Evolutionary conservation across 2,329 filamentous ascomycete species (phyloP), one percentile per base, ranked within the genome.

Genomic region (Monilinia vaccinii-corymbosi): DNA sequence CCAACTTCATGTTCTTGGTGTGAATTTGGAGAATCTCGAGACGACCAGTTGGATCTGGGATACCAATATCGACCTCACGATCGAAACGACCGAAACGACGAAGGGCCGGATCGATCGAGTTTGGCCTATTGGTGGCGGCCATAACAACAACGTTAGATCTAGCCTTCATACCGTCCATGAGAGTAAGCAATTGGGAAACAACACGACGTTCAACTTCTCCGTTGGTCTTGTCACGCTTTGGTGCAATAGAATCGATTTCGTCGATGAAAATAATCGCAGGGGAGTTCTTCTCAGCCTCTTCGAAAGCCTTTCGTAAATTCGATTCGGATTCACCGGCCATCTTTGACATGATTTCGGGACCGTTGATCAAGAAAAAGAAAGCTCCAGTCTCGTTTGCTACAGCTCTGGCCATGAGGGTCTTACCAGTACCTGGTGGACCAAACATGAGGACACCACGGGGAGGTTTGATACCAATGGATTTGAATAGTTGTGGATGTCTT

Each of bases 1-100:
- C 91, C 63, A 99, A 85, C 82, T 99, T 99, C 94, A 99, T 99
- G 84, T 99, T 99, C 88, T 99, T 99, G 76, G 94, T 99, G 83
- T 99, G 94, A 68, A 99, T 99, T 77, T 96, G 91, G 63, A 99
- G 86, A 72, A 99, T 97, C 82, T 99, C 94, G 42, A 99, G 88
- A 83, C 94, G 94, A 65, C 94, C 94, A 70, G 93, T 97, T 56
- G 94, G 94, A 78, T 97, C 94, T 58, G 94, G 94, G 68, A 97
- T 96, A 72, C 93, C 92, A 72, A 99, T 97, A 73, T 99, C 94
- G 66, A 99, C 93, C 77, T 97, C 94, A 75, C 94, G 94, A 75
- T 99, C 94, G 80, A 99, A 97, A 77, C 94, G 94, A 65, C 94
- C 94, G 77, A 96, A 97, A 76, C 94, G 93, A 78, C 93, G 91